Conservation (phyloP, 148 eudicot species). For the Camellia japonica region DNA sequence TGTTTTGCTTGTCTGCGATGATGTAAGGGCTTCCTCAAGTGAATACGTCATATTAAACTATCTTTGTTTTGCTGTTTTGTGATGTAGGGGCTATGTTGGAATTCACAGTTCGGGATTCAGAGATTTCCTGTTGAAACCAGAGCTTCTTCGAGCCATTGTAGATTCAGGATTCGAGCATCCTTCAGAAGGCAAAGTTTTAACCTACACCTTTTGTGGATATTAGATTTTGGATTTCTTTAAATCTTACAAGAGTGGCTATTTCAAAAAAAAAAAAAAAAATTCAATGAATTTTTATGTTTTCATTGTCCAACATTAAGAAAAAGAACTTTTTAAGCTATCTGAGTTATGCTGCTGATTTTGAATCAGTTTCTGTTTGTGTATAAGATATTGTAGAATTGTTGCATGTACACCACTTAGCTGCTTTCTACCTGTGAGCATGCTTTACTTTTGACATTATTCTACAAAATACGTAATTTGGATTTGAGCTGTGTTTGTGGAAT, state of each 20-base stretch:
- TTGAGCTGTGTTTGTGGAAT: neutral
- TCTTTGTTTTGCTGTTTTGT: neutral
- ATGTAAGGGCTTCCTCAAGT: neutral
- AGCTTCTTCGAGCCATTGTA: conserved; percentile 60
- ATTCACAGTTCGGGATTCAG: conserved; percentile 71
- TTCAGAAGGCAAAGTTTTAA: conserved; percentile 48
- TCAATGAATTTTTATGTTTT: neutral
- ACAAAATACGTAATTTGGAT: neutral
- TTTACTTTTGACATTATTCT: neutral
- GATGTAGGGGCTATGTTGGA: conserved; percentile 57
- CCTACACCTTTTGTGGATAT: neutral
- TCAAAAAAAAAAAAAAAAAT: neutral
- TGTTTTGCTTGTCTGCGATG: neutral
- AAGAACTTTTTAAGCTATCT: neutral
- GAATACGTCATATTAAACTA: neutral
- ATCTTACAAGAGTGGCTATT: neutral
- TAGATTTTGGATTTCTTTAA: neutral
- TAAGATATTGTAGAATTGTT: neutral
- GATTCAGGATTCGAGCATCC: conserved; percentile 70
- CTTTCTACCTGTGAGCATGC: neutral
- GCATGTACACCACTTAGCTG: neutral
- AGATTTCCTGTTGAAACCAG: conserved; percentile 63
- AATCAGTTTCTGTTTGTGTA: neutral
- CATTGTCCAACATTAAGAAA: neutral
- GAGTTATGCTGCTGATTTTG: neutral